Conservation (phyloP, 2,329 filamentous ascomycete species). For the Alternaria triticimaculans region DNA sequence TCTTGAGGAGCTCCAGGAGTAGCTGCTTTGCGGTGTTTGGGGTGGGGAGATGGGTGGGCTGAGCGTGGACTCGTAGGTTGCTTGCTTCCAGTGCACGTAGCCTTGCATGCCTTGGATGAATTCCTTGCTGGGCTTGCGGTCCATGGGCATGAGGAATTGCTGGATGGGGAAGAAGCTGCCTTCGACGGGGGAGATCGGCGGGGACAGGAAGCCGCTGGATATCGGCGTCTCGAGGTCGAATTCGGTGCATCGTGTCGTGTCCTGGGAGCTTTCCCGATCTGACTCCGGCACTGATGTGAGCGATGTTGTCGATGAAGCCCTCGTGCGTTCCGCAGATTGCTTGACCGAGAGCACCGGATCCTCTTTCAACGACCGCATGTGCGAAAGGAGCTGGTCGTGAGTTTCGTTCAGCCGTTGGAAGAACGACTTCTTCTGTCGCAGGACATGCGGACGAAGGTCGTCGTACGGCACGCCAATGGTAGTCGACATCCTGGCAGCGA, state of each 20-base stretch:
- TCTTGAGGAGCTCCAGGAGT: slow-evolving; percentile 6
- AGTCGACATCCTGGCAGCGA: slow-evolving; percentile 13
- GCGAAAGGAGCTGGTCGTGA: slow-evolving; percentile 13
- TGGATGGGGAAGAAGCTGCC: slow-evolving; percentile 15
- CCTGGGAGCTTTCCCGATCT: slow-evolving; percentile 7
- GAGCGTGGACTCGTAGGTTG: slow-evolving; percentile 8
- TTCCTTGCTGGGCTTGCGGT: slow-evolving; percentile 9
- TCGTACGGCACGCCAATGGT: slow-evolving; percentile 18
- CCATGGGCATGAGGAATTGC: slow-evolving; percentile 6
- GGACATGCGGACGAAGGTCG: slow-evolving; percentile 11
- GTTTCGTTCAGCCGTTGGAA: slow-evolving; percentile 21
- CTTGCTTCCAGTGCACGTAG: slow-evolving; percentile 15
- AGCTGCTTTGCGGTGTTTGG: slow-evolving; percentile 7
- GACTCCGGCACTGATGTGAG: slow-evolving; percentile 8
- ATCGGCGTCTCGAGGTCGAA: neutral
- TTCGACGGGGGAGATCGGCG: slow-evolving; percentile 5
- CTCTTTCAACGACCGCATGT: slow-evolving; percentile 18
- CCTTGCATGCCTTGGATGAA: slow-evolving; percentile 13
- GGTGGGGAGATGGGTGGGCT: slow-evolving; percentile 3
- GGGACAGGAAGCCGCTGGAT: slow-evolving; percentile 5
- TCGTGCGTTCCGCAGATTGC: slow-evolving; percentile 2
- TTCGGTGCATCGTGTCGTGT: slow-evolving; percentile 7
- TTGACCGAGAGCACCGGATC: neutral
- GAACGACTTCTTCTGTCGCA: slow-evolving; percentile 22
- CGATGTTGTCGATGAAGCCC: slow-evolving; percentile 8